These are phyloP conservation scores for Fraxinus americana DNA, from an alignment of 257 asterid species.

Conservation along the genomic window DNA sequence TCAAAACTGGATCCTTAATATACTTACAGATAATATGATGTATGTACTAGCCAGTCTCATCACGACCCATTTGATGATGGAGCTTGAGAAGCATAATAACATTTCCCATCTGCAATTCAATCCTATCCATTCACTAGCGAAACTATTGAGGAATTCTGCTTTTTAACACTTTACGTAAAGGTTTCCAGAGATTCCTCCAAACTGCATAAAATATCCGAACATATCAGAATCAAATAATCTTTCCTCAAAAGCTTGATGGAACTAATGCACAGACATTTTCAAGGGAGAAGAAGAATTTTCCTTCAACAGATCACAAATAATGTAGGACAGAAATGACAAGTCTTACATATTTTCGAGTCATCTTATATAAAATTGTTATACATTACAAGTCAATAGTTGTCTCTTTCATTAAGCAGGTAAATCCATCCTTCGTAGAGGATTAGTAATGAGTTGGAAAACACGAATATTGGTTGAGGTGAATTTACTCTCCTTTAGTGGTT, in stretches of 20 bases:
- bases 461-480: conserved; percentile 1
- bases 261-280: conserved; percentile 36
- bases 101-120: conserved; percentile 33
- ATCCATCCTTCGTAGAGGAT: conserved; percentile 12
- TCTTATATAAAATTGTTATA: background rate
- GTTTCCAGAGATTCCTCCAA: conserved; percentile 55
- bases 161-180: conserved; percentile 51
- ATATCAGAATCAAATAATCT: conserved; percentile 61
- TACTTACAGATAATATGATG: background rate
- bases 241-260: conserved; percentile 42
- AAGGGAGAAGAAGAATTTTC: conserved; percentile 30
- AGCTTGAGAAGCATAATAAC: conserved; percentile 31
- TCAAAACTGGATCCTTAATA: background rate
- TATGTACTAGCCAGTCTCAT: background rate
- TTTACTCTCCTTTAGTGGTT: conserved; percentile 35
- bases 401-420: conserved; percentile 16
- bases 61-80: conserved; percentile 15
- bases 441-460: conserved; percentile 8
- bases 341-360: background rate
- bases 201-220: conserved; percentile 61
- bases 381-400: background rate
- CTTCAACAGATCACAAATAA: conserved; percentile 20
- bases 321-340: background rate
- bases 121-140: conserved; percentile 62
- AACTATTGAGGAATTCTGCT: conserved; percentile 47